Evolutionary conservation across 768 basidiomycete genomes (phyloP).

Genomic region (Sarcomyxa edulis): DNA sequence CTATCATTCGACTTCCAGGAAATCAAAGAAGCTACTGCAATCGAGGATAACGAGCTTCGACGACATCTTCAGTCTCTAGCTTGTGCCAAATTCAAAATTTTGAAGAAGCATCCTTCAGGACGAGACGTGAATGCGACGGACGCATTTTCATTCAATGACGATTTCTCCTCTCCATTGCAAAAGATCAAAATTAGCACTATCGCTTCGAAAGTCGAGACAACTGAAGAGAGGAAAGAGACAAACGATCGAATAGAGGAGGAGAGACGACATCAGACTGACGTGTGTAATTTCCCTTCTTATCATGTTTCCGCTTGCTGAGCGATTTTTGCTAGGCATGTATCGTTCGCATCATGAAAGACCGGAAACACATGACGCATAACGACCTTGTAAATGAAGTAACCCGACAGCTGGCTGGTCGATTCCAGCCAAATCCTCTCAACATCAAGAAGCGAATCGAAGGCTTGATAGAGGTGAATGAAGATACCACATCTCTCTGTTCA

Average conservation of each 20-base stretch:
- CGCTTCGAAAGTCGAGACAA: constrained; percentile 81
- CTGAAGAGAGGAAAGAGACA: constrained; percentile 87
- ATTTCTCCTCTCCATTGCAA: constrained; percentile 76
- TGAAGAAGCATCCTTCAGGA: constrained; percentile 87
- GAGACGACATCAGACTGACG: constrained; percentile 85
- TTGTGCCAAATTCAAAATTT: constrained; percentile 88
- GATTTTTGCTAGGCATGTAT: constrained; percentile 73
- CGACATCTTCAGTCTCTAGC: constrained; percentile 96
- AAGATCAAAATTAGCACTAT: constrained; percentile 93
- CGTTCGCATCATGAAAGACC: constrained; percentile 95
- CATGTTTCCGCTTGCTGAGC: constrained; percentile 4
- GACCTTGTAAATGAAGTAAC: constrained; percentile 91
- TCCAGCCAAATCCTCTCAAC: constrained; percentile 76
- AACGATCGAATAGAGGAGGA: constrained; percentile 89
- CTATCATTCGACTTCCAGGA: constrained; percentile 48
- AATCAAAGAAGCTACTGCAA: constrained; percentile 68
- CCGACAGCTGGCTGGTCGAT: constrained; percentile 76
- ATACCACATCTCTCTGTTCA: neutral
- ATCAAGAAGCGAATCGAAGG: constrained; percentile 95
- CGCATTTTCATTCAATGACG: constrained; percentile 83
- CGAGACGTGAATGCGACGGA: constrained; percentile 76
- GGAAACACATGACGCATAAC: constrained; percentile 84
- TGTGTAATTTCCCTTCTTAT: constrained; percentile 25
- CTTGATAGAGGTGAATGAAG: constrained; percentile 80
- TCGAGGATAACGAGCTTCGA: constrained; percentile 74